Percentiles rank a stretch among this genome's conserved stretches.
phyloP scores from a whole-genome alignment of 2,329 filamentous ascomycete species.

The Endoconidiophora polonica region DNA sequence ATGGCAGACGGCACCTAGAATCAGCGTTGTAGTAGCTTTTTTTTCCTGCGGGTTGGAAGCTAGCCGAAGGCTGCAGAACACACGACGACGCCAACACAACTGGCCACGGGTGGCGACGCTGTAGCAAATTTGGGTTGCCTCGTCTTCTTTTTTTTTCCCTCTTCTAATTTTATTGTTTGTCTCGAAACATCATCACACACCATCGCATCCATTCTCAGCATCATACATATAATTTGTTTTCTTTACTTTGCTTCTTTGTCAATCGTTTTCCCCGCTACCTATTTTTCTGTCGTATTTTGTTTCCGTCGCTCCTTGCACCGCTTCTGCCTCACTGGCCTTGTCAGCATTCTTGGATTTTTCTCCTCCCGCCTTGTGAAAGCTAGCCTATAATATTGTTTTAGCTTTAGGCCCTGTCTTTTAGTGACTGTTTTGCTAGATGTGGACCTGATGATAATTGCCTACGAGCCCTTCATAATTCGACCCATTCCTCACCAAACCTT shows the following conservation, averaged over 20 bases:
- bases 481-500: no score
- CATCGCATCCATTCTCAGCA: background rate
- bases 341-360: no score
- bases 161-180: background rate
- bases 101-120: background rate
- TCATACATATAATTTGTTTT: background rate
- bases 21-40: background rate
- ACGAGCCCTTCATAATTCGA: no score
- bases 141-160: background rate
- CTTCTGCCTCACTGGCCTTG: no score
- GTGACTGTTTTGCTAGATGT: no score
- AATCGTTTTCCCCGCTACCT: background rate
- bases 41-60: conserved; percentile 1
- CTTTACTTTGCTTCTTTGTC: background rate
- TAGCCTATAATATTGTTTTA: no score
- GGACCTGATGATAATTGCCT: no score
- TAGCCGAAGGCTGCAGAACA: conserved; percentile 4
- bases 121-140: background rate
- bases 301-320: no score
- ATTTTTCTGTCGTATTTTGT: background rate
- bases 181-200: background rate
- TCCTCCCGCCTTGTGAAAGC: no score
- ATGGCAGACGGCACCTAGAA: background rate
- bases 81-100: background rate
- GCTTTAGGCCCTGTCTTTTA: no score